These are phyloP conservation scores for Croton setiger DNA, from an alignment of 441 rosid species.

Conservation along the genomic window DNA sequence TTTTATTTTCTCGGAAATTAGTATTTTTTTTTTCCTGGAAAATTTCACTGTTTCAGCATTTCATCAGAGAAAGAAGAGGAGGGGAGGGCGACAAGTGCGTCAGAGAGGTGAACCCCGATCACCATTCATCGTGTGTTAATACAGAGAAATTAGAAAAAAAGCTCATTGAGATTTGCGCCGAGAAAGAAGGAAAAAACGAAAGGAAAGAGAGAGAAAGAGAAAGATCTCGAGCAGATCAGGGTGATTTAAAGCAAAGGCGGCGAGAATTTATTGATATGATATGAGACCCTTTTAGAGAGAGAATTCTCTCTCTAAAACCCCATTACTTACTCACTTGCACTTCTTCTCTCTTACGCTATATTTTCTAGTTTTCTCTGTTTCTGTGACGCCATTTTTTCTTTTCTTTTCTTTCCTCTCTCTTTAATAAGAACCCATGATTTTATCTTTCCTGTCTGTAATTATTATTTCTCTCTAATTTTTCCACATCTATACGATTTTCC, in stretches of 20 bases:
- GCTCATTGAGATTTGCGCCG: slow-evolving; percentile 30
- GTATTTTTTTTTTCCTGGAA: slow-evolving; percentile 2
- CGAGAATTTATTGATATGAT: slow-evolving; percentile 50
- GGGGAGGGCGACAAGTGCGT: slow-evolving; percentile 31
- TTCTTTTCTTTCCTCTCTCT: not conserved
- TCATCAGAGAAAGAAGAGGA: slow-evolving; percentile 11
- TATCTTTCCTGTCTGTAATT: not conserved
- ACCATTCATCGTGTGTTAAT: slow-evolving; percentile 26
- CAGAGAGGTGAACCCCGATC: slow-evolving; percentile 29
- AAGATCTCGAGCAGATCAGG: slow-evolving; percentile 37
- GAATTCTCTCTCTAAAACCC: slow-evolving; percentile 5
- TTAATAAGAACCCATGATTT: not conserved
- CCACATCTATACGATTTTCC: not conserved
- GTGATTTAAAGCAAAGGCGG: slow-evolving; percentile 80
- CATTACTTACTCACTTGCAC: slow-evolving; percentile 16
- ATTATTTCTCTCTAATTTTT: not conserved
- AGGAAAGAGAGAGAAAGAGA: slow-evolving; percentile 13
- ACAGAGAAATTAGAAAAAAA: slow-evolving; percentile 16
- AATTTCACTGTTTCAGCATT: not conserved
- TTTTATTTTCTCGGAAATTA: not conserved
- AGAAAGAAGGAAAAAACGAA: not conserved
- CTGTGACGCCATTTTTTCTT: slow-evolving; percentile 6
- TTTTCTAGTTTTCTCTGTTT: not conserved
- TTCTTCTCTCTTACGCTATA: not conserved
- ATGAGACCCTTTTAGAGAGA: slow-evolving; percentile 1